Evolutionary conservation across 1,284 basidiomycete genomes (phyloP), one percentile per base, ranked within the genome.

Genomic region (Volvariella volvacea): DNA sequence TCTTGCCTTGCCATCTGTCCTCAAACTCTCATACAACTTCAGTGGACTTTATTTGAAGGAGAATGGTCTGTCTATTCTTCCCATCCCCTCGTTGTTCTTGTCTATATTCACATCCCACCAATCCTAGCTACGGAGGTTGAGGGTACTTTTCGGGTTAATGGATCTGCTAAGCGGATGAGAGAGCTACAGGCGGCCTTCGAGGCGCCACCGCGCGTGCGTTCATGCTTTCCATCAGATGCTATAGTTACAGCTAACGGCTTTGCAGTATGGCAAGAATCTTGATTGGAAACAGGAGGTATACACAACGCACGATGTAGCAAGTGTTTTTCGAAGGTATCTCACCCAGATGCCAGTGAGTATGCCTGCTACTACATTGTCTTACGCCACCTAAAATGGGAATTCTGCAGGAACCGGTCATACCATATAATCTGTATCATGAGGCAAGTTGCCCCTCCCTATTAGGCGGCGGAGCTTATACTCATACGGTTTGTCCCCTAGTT

Each of bases 301-400:
- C 65, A 96, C 88, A 25, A 80, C 93, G 2, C 95, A 99, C 63
- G 95, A 99, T 61, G 92, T 96, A 41, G 95, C 95, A 15, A 95
- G 90, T 55, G 92, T 99, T 43, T 90, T 99, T 59, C 78, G 95
- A 47, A 74, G 95, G 67, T 99, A 93, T 66, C 80, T 99, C 48
- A 98, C 94, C 4, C 88, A 89, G 59, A 92, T 98, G 88, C 93
- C 95, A 25, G 92, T 92, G 56, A 60, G 86, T 78, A 3, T 41
- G 6, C 25, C 25, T 12, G 12, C 3, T 15, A 30, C 9, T 14
- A n/a, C 6, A 14, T 22, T 19, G 8, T 1, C 33, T 46, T 22
- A 31, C 44, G n/a, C n/a, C n/a, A n/a, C n/a, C n/a, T 42, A 34
- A 22, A 45, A 6, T 22, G 31, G 42, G 39, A 32, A 20, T 33